phyloP scores from a whole-genome alignment of 495 filamentous ascomycete species.

The Glarea lozoyensis region DNA sequence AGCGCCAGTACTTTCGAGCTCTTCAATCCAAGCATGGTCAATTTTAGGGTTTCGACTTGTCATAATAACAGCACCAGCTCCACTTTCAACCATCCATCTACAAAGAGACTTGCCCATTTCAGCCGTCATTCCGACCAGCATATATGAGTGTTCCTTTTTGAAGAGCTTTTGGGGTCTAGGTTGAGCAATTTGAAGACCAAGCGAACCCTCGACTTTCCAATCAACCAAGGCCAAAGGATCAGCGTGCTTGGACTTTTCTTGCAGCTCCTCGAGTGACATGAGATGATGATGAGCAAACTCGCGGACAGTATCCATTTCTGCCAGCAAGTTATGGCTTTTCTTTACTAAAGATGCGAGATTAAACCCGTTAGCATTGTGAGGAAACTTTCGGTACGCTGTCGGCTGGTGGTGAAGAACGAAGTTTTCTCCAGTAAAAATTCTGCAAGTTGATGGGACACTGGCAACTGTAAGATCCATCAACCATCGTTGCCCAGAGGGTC shows the following conservation, averaged over 20 bases:
- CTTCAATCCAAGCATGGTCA: slow-evolving; percentile 36
- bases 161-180: slow-evolving; percentile 18
- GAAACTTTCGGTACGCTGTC: no score
- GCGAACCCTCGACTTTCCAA: slow-evolving; percentile 1
- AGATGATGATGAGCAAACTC: no score
- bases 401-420: no score
- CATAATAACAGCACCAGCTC: slow-evolving; percentile 44
- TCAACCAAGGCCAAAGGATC: slow-evolving; percentile 4
- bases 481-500: no score
- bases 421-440: no score
- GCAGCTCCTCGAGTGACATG: background rate
- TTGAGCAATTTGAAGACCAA: slow-evolving; percentile 8
- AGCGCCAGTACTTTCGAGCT: slow-evolving; percentile 24
- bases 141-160: slow-evolving; percentile 39
- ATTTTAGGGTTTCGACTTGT: slow-evolving; percentile 49
- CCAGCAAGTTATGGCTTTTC: no score
- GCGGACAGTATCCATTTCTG: no score
- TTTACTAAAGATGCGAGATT: no score
- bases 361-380: no score
- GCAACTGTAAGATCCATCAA: no score
- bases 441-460: no score
- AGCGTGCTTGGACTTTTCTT: background rate
- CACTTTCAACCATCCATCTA: slow-evolving; percentile 43
- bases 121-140: slow-evolving; percentile 48
- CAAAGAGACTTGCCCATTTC: slow-evolving; percentile 51